Evolutionary conservation across 306 rosid species (phyloP).

Genomic region (Rosa rugosa): DNA sequence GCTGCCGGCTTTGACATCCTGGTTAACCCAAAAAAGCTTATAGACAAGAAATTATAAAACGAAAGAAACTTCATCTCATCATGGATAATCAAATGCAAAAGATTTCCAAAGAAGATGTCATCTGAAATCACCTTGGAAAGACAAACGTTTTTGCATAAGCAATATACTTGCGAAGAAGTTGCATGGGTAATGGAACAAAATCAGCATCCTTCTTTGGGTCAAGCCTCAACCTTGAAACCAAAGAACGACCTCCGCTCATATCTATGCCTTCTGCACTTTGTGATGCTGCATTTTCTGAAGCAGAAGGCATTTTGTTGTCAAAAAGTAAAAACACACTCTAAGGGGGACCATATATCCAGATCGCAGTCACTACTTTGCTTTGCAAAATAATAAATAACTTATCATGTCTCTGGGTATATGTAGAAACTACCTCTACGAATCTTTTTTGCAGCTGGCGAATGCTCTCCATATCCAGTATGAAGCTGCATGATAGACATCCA

Average conservation of each 20-base stretch:
- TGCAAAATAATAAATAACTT: constrained; percentile 2
- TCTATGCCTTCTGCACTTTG: constrained; percentile 50
- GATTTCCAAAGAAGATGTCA: constrained; percentile 28
- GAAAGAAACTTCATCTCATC: constrained; percentile 5
- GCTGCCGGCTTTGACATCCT: constrained; percentile 93
- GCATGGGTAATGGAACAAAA: constrained; percentile 81
- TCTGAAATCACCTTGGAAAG: constrained; percentile 68
- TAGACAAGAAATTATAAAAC: background rate
- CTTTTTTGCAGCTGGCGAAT: constrained; percentile 57
- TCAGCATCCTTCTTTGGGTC: constrained; percentile 59
- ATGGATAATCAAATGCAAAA: constrained; percentile 21
- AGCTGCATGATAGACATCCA: constrained; percentile 56
- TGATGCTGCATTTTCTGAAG: constrained; percentile 43
- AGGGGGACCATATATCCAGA: constrained; percentile 24
- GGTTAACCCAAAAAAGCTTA: constrained; percentile 28
- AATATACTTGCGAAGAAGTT: constrained; percentile 92
- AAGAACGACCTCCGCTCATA: constrained; percentile 48
- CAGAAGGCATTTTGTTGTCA: constrained; percentile 38
- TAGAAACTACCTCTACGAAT: constrained; percentile 51
- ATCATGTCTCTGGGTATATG: background rate
- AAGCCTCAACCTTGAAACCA: constrained; percentile 74
- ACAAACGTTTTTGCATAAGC: constrained; percentile 83
- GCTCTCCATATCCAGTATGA: constrained; percentile 66
- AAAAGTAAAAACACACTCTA: constrained; percentile 19
- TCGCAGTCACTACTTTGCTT: constrained; percentile 19